Conservation (phyloP, 2,329 filamentous ascomycete genomes). For the Dothiorella sarmentorum region DNA sequence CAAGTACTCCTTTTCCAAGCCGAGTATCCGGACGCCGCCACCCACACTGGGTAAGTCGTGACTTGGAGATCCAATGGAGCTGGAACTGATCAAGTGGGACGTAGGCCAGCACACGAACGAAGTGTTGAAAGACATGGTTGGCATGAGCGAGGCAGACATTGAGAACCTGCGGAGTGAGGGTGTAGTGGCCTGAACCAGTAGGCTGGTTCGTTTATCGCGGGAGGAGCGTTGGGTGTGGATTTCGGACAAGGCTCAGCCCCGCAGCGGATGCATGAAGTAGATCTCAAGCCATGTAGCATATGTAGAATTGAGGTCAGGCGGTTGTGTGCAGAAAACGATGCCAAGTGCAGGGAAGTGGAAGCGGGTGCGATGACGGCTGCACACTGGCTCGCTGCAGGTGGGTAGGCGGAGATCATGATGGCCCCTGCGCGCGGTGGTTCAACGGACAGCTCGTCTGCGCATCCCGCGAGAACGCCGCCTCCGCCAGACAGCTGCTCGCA, state of each 20-base stretch:
- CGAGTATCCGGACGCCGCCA: slow-evolving; percentile 71
- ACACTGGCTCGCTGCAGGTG: too few species aligned
- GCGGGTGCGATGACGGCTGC: slow-evolving; percentile 3
- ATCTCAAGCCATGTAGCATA: background rate
- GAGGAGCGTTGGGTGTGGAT: too few species aligned
- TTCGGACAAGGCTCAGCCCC: too few species aligned
- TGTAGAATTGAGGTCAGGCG: background rate
- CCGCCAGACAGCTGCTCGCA: slow-evolving; percentile 8
- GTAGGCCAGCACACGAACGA: slow-evolving; percentile 37
- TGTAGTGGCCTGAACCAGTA: slow-evolving; percentile 30
- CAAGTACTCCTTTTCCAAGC: slow-evolving; percentile 83
- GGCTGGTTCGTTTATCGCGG: background rate
- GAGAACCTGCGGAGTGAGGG: slow-evolving; percentile 32
- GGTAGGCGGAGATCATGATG: slow-evolving; percentile 7
- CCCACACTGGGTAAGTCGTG: slow-evolving; percentile 61
- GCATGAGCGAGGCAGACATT: slow-evolving; percentile 32
- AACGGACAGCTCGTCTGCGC: slow-evolving; percentile 10
- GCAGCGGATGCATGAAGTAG: too few species aligned
- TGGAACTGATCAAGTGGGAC: background rate
- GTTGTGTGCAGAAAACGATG: background rate
- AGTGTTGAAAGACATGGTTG: slow-evolving; percentile 31
- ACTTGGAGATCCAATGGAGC: slow-evolving; percentile 31
- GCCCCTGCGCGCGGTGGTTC: slow-evolving; percentile 5
- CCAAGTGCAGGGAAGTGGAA: background rate
- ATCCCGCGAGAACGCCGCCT: background rate